Conservation (phyloP, 108 stramenopile genomes). For the Cylindrotheca fusiformis region DNA sequence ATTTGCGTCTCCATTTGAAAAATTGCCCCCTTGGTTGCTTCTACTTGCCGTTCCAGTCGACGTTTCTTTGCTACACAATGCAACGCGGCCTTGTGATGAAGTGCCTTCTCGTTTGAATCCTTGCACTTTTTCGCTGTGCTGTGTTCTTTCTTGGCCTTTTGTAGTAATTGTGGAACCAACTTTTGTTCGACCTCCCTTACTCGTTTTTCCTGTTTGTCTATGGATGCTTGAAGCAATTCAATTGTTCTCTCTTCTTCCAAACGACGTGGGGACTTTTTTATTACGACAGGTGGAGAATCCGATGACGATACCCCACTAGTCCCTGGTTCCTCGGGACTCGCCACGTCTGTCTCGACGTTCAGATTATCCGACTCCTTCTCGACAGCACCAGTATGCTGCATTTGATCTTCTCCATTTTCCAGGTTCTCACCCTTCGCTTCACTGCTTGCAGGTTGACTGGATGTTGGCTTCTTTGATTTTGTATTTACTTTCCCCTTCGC, state of each 20-base stretch:
- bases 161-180: constrained; percentile 14
- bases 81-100: constrained; percentile 22
- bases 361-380: too few relatives aligned
- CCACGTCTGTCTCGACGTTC: too few relatives aligned
- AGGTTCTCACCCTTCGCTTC: too few relatives aligned
- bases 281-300: too few relatives aligned
- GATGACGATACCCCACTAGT: too few relatives aligned
- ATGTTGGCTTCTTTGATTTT: too few relatives aligned
- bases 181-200: constrained; percentile 25
- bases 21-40: constrained; percentile 31
- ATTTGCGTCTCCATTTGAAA: constrained; percentile 51
- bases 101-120: constrained; percentile 3
- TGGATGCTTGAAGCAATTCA: constrained; percentile 21
- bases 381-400: too few relatives aligned
- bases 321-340: too few relatives aligned
- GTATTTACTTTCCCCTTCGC: too few relatives aligned
- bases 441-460: too few relatives aligned
- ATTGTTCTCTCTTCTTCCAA: constrained; percentile 26
- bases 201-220: constrained; percentile 23
- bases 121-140: neutral
- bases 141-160: constrained; percentile 11
- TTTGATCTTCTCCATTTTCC: too few relatives aligned
- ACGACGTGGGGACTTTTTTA: too few relatives aligned
- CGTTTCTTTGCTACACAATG: constrained; percentile 30
- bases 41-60: constrained; percentile 18